Evolutionary conservation across 2,329 filamentous ascomycete species (phyloP), one percentile per base, ranked within the genome.

Genomic region (Verticillium klebahnii): DNA sequence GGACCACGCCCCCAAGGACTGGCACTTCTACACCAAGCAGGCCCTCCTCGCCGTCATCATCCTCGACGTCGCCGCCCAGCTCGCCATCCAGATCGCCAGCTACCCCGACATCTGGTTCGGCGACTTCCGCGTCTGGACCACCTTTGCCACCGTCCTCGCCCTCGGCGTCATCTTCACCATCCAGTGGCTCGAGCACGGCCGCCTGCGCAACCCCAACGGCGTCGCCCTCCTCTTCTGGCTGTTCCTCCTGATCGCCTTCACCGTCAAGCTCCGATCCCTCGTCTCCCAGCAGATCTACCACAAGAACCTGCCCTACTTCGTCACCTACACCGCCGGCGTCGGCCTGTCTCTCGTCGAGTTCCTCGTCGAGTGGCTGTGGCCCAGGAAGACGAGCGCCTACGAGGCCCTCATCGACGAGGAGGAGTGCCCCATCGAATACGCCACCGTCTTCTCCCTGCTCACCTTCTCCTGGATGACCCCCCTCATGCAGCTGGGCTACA

Each of bases 391-490:
- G 63, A 90, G 86, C 68, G 75, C 75, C 36, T 88, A 88, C 69
- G 80, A 83, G 62, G 83, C 78, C 25, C 76, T 88, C 61, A 74
- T 83, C 19, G 85, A 86, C 39, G 83, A 86, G 61, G 84, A 84
- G 50, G 85, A 88, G 68, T 88, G 86, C 61, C 90, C 90, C 0
- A 88, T 91, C 65, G 93, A 98, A 76, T 96, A 97, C 73, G 93
- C 95, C 14, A 93, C 94, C 63, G 82, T 98, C 59, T 99, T 99
- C 77, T 97, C 94, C 4, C 87, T 91, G 58, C 83, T 99, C 56
- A 97, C 94, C 0, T 99, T 99, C 75, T 89, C 90, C 60, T 99
- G 95, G 95, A 97, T 99, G 94, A 98, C 95, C 0, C 93, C 95
- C 0, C 80, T 99, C 85, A 99, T 99, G 95, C 93, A 88, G 72